Evolutionary conservation across 1,139 yeast genomes (phyloP), one percentile per base, ranked within the genome.

Genomic region (Lodderomyces elongisporus): DNA sequence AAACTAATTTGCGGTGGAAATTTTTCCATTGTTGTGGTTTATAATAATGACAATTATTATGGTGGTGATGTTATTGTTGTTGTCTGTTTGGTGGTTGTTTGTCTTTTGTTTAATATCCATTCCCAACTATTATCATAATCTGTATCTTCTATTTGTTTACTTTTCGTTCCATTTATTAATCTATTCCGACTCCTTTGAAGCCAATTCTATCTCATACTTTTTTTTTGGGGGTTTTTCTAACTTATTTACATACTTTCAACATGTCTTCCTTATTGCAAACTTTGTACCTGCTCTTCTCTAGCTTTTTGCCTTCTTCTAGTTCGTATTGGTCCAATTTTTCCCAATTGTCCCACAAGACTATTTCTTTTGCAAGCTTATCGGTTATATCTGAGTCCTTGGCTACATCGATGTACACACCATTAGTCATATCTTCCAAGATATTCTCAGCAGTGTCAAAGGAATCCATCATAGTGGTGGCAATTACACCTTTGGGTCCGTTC

Each of bases 381-480:
- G 42, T 34, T 10, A 57, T 51, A 20, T 46, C 46, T 1, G 31
- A 21, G 7, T 32, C 28, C 4, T 32, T 23, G 15, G 37, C 17
- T 13, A 41, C 30, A 21, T 46, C 30, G 1, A 62, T 60, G 37
- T 54, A 58, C 1, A 68, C 60, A 10, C 54, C 60, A 15, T 56
- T 53, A 7, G 55, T 40, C 32, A 73, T 56, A 46, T 84, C 94
- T 28, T 68, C 63, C 14, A 79, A 50, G 0, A 87, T 60, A n/a
- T 66, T 62, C 29, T 78, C 83, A 0, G 85, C 91, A 0, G 88
- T 84, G 23, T 77, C 77, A 47, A 80, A 83, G 0, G 95, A 74
- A 40, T 85, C 93, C 69, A 82, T 71, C 85, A 91, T 85, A 0
- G 98, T 87, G 12, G 84, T 73, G 10, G 95, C 95, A 43, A 91